Percentiles rank a stretch among this genome's conserved stretches.
Evolutionary conservation across 441 rosid species (phyloP).

Genomic region (Manihot esculenta): DNA sequence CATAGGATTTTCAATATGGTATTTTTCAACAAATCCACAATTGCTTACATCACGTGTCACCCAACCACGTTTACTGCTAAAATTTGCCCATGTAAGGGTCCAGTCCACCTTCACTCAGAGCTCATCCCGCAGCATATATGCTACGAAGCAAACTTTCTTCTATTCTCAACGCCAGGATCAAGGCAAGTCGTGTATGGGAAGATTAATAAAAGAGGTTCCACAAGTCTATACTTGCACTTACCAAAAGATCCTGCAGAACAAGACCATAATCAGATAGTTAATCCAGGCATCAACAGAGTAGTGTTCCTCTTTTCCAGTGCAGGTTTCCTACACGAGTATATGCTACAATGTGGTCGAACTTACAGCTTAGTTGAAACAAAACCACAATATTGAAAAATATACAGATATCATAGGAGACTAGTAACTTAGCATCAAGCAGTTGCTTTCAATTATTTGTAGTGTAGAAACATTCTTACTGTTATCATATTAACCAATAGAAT

Average conservation of each 20-base stretch:
- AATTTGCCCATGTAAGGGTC: neutral
- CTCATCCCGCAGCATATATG: neutral
- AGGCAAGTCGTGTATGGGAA: neutral
- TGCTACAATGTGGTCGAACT: too few relatives aligned
- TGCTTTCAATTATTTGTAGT: neutral
- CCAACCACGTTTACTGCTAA: neutral
- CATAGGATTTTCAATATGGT: too few relatives aligned
- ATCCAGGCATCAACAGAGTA: neutral
- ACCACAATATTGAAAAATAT: neutral
- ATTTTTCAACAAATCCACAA: too few relatives aligned
- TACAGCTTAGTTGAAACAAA: neutral
- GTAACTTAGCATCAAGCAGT: neutral
- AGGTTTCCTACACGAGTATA: too few relatives aligned
- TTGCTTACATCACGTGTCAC: neutral
- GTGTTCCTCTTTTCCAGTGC: neutral
- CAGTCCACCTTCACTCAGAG: neutral
- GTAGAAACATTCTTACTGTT: neutral
- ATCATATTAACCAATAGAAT: neutral
- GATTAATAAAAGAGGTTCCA: neutral
- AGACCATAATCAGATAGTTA: neutral
- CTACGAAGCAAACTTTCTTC: neutral
- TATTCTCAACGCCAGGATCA: neutral
- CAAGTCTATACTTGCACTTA: conserved; percentile 17
- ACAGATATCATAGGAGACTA: too few relatives aligned
- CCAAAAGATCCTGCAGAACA: conserved; percentile 37